A percentile compares a stretch with the other conserved stretches of the same genome.
Conservation (phyloP, 208 protist species). For the Leishmania martiniquensis region DNA sequence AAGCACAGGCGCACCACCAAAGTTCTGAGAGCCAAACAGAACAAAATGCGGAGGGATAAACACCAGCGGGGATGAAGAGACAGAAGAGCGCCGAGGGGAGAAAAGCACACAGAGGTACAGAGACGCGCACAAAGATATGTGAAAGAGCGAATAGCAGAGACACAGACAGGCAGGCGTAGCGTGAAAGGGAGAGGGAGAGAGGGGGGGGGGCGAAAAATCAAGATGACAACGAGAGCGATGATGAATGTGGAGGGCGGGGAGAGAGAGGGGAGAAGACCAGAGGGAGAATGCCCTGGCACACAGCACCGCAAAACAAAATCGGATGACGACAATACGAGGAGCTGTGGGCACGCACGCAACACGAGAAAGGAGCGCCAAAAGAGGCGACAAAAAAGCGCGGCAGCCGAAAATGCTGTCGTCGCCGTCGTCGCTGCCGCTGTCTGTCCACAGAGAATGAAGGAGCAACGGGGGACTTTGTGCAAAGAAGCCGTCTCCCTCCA, state of each 20-base stretch:
- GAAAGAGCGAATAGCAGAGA: background rate
- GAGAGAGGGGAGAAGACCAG: no score
- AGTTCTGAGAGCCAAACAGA: no score
- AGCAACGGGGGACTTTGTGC: background rate
- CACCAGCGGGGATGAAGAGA: background rate
- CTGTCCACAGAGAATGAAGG: background rate
- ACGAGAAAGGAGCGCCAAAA: no score
- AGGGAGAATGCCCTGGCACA: no score
- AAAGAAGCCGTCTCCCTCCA: background rate
- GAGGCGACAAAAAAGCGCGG: background rate
- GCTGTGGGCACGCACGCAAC: no score
- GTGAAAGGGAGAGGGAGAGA: background rate
- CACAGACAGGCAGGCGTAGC: background rate
- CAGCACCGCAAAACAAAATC: no score
- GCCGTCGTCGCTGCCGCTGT: background rate
- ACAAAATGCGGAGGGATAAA: background rate
- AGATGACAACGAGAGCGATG: no score
- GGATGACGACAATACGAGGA: no score
- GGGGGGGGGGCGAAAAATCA: background rate
- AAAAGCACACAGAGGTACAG: background rate
- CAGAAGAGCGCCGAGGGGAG: no score
- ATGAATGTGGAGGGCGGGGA: no score
- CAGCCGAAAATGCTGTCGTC: background rate
- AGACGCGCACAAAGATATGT: background rate
- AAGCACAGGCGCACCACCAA: background rate